Evolutionary conservation across 108 stramenopile species (phyloP).

Genomic region (Aurantiochytrium sp.): DNA sequence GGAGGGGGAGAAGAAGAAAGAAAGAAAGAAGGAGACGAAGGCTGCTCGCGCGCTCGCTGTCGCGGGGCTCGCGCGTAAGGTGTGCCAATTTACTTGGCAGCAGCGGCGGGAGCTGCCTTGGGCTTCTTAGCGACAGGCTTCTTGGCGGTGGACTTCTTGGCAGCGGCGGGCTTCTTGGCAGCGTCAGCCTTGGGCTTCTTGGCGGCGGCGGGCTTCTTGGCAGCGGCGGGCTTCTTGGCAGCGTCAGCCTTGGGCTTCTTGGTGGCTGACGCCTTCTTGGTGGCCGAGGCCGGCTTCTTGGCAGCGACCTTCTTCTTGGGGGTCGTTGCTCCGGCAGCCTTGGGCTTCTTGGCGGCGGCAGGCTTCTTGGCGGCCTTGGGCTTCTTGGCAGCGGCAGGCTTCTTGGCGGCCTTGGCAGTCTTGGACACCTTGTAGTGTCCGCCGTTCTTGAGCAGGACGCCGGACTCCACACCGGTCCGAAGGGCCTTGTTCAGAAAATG

Average conservation of each 20-base stretch:
- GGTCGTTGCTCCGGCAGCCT: neutral
- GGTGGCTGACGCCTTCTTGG: neutral
- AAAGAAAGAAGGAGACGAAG: no score
- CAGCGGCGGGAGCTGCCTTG: no score
- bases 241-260: neutral
- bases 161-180: neutral
- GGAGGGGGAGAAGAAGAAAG: no score
- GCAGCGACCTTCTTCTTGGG: neutral
- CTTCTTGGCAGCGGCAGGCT: neutral
- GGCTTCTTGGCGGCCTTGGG: neutral
- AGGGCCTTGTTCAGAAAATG: conserved; percentile 7
- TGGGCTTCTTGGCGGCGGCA: neutral
- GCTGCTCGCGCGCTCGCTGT: no score
- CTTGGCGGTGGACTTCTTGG: neutral
- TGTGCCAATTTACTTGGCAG: no score
- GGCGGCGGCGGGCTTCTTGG: neutral
- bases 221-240: neutral
- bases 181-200: neutral
- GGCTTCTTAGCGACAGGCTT: no score
- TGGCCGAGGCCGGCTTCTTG: neutral
- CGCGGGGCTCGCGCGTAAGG: no score
- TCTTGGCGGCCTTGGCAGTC: neutral
- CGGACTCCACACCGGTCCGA: neutral
- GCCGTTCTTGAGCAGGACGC: conserved; percentile 12
- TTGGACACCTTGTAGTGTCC: conserved; percentile 2